These are phyloP conservation scores for Noccaea caerulescens DNA, from an alignment of 345 rosid species.

Conservation along the genomic window DNA sequence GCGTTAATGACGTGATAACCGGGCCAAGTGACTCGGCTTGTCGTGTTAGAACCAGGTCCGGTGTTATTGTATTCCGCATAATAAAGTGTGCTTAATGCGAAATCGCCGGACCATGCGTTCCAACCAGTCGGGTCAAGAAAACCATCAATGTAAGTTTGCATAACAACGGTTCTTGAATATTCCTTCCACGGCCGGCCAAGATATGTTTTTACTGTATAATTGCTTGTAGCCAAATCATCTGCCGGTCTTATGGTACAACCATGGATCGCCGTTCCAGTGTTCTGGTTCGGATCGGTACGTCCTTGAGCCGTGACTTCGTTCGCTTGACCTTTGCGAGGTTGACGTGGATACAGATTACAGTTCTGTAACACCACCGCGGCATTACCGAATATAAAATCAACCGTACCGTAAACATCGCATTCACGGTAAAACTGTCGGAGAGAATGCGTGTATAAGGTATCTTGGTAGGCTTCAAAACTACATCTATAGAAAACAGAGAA, in stretches of 20 bases:
- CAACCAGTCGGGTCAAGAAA: conserved; percentile 75
- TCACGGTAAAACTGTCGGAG: conserved; percentile 83
- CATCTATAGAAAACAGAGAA: conserved; percentile 75
- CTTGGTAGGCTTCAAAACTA: conserved; percentile 90
- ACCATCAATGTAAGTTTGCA: conserved; percentile 58
- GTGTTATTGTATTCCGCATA: conserved; percentile 75
- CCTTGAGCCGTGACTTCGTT: conserved; percentile 93
- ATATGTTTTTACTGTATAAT: conserved; percentile 53
- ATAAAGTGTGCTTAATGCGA: conserved; percentile 71
- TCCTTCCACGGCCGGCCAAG: conserved; percentile 94
- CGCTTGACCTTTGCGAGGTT: conserved; percentile 71
- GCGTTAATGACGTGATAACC: conserved; percentile 68
- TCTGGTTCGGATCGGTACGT: conserved; percentile 78
- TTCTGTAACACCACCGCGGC: conserved; percentile 82
- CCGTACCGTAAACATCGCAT: conserved; percentile 89
- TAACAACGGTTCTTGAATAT: conserved; percentile 74
- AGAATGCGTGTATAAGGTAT: conserved; percentile 80
- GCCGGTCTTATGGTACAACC: conserved; percentile 68
- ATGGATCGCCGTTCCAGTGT: conserved; percentile 77
- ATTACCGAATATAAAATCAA: conserved; percentile 92
- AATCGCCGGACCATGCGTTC: conserved; percentile 66
- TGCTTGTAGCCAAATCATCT: conserved; percentile 60
- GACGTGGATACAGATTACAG: conserved; percentile 75
- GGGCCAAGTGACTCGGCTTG: conserved; percentile 69
- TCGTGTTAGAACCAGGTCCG: conserved; percentile 72